Base-by-base conservation (phyloP, 192 early-diverging fungal species). In the Obelidium mucronatum region DNA sequence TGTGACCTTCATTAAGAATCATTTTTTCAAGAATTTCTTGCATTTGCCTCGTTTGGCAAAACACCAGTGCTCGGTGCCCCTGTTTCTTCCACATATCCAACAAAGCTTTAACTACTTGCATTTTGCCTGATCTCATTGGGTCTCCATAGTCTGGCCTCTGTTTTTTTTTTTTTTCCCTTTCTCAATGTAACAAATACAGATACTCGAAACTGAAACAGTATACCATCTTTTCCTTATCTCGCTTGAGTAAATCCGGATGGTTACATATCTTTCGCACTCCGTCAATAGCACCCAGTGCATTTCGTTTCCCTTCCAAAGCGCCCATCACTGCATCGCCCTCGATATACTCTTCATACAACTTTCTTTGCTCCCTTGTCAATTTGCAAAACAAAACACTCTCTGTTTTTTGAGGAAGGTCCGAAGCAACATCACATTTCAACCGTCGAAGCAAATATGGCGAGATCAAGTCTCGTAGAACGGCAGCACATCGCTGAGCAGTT, bases 251-350 rank as follows among this genome's bases (percentile, higher is more conserved):
- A 77, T 98, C 96, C 0, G 95, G 95, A 69, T 99, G 97, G 77
- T 99, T 98, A 78, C 97, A 99, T 33, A 97, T 96, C 84, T 99
- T 98, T 59, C 96, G 86, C 11, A 96, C 88, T 55, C 94, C 86
- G 72, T 98, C 96, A 64, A 98, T 96, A 15, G 96, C 96, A 80
- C 82, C 93, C 34, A 98, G 82, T 34, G 93, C 93, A 55, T 97
- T 91, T 58, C 93, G 83, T 52, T 90, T 90, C 0, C 95, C 94
- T 11, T 86, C 79, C 75, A 97, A 73, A 31, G 98, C 97, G 17
- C 88, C 80, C 31, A 85, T 84, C 81, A 95, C 91, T 13, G 94
- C 94, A 2, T 84, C 80, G 39, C 92, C 92, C 24, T 85, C 81
- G 56, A 97, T 77, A 78, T 93, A 98, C 3, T 79, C 70, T 31